Conservation (phyloP, 2,329 filamentous ascomycete genomes). For the Mariannaea elegans region DNA sequence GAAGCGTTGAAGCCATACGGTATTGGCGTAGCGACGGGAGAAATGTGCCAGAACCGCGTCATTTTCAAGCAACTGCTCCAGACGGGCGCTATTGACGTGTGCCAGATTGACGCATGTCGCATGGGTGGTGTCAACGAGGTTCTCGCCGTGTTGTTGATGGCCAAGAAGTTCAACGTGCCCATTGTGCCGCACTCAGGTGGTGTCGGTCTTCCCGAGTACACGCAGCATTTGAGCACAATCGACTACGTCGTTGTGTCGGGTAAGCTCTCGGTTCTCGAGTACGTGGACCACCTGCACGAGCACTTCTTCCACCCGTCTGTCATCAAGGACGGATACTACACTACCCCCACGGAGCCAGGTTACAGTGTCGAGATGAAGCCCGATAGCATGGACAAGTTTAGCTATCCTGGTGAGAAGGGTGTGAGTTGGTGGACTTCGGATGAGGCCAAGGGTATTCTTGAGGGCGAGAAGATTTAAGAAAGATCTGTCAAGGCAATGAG, state of each 20-base stretch:
- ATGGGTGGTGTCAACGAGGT: slow-evolving; percentile 93
- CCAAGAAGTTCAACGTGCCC: slow-evolving; percentile 79
- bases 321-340: slow-evolving; percentile 87
- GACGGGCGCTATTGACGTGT: slow-evolving; percentile 83
- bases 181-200: slow-evolving; percentile 91
- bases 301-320: slow-evolving; percentile 86
- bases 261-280: slow-evolving; percentile 85
- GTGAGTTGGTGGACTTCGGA: slow-evolving; percentile 88
- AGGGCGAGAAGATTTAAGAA: slow-evolving; percentile 64
- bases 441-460: slow-evolving; percentile 78
- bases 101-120: slow-evolving; percentile 90
- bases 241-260: slow-evolving; percentile 90
- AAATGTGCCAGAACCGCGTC: slow-evolving; percentile 96
- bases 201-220: slow-evolving; percentile 92
- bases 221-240: slow-evolving; percentile 90
- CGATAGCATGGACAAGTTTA: slow-evolving; percentile 82
- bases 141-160: slow-evolving; percentile 87
- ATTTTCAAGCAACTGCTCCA: slow-evolving; percentile 92
- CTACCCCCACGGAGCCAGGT: slow-evolving; percentile 82
- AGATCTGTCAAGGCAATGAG: no score
- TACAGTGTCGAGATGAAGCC: slow-evolving; percentile 96
- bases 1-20: slow-evolving; percentile 78
- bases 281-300: slow-evolving; percentile 93
- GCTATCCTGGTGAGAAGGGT: slow-evolving; percentile 78
- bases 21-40: slow-evolving; percentile 88